A percentile compares a stretch with the other conserved stretches of the same genome.
Conservation (phyloP, 768 basidiomycete species). For the Mycena polygramma region DNA sequence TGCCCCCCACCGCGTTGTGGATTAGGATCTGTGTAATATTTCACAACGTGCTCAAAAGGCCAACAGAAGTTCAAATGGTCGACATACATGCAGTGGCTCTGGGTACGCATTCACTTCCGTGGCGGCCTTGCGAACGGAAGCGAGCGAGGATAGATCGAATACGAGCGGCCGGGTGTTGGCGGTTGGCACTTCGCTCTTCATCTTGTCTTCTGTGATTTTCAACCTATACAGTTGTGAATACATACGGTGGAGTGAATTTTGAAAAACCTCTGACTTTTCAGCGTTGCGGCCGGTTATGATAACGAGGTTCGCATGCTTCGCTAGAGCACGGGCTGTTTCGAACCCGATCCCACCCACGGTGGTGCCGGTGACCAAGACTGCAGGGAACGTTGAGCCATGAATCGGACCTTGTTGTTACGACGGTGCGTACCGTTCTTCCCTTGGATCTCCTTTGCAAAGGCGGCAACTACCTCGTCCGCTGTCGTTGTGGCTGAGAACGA, state of each 20-base stretch:
- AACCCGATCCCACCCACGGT: conserved; percentile 6
- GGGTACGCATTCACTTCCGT: conserved; percentile 15
- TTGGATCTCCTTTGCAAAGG: neutral
- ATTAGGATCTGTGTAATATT: conserved; percentile 10
- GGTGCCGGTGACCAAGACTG: conserved; percentile 8
- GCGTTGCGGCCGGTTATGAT: neutral
- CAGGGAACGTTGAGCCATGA: neutral
- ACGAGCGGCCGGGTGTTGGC: conserved; percentile 3
- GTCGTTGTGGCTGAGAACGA: neutral
- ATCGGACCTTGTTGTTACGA: neutral
- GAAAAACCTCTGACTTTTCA: neutral
- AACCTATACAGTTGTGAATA: neutral
- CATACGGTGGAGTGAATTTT: too few species aligned
- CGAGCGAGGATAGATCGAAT: conserved; percentile 16
- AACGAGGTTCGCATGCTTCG: conserved; percentile 6
- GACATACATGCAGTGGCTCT: conserved; percentile 16
- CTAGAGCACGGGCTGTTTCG: conserved; percentile 1
- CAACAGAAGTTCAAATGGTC: too few species aligned
- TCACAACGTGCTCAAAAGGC: too few species aligned
- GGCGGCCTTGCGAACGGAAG: conserved; percentile 15
- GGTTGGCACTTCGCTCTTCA: conserved; percentile 7
- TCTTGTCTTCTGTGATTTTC: conserved; percentile 12
- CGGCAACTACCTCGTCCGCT: neutral
- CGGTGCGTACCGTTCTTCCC: neutral
- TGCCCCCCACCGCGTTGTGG: conserved; percentile 13